A percentile compares a stretch with the other conserved stretches of the same genome.
These are phyloP conservation scores for Clonostachys byssicola DNA, from an alignment of 2,329 filamentous ascomycete species.

Conservation along the genomic window DNA sequence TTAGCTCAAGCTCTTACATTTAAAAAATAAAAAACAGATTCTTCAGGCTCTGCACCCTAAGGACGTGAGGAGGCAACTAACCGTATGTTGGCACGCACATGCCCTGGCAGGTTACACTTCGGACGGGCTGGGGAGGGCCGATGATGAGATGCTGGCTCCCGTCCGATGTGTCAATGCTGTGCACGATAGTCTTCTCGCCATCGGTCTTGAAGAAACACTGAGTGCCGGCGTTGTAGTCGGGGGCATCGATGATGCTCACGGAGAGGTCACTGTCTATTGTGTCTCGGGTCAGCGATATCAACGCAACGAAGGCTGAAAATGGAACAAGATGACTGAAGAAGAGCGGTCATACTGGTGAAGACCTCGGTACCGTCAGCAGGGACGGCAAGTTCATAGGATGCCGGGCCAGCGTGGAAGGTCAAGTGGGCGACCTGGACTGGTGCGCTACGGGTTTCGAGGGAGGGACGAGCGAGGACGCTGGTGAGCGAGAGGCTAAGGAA, in stretches of 20 bases:
- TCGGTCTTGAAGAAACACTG: conserved; percentile 37
- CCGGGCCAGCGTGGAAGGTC: conserved; percentile 35
- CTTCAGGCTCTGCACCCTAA: background rate
- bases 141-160: conserved; percentile 34
- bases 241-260: conserved; percentile 33
- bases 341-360: conserved; percentile 24
- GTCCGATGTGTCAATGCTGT: conserved; percentile 11
- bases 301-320: background rate
- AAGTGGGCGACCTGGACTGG: conserved; percentile 31
- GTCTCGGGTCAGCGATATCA: background rate
- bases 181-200: conserved; percentile 20
- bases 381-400: conserved; percentile 32
- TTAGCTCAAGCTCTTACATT: too few relatives aligned
- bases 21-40: too few relatives aligned
- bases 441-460: conserved; percentile 9
- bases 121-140: conserved; percentile 37
- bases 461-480: conserved; percentile 1
- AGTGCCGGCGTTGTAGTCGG: conserved; percentile 33
- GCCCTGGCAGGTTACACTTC: conserved; percentile 34
- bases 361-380: conserved; percentile 32
- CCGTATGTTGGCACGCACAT: conserved; percentile 33
- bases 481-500: conserved; percentile 3
- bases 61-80: conserved; percentile 5
- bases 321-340: background rate
- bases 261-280: conserved; percentile 28